phyloP scores from a whole-genome alignment of 345 rosid species.

The Ceriops zippeliana region DNA sequence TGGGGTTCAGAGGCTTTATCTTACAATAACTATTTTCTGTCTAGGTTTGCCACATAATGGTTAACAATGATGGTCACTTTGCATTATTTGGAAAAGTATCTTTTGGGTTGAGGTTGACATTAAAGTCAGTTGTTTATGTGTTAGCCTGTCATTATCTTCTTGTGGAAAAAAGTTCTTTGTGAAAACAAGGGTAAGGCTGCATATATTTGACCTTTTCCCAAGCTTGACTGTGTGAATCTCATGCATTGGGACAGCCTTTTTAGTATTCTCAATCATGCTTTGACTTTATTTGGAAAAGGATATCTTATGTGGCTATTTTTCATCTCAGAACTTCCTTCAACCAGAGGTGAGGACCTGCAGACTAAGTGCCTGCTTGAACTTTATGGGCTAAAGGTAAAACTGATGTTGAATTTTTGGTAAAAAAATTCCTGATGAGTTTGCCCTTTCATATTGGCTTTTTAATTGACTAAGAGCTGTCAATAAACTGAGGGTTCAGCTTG shows the following conservation, averaged over 20 bases:
- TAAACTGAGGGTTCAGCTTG: neutral
- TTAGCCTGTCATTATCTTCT: no score
- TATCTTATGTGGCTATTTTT: constrained; percentile 23
- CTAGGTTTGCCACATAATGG: no score
- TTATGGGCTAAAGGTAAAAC: constrained; percentile 81
- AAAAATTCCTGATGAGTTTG: neutral
- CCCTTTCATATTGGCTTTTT: neutral
- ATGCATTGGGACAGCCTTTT: neutral
- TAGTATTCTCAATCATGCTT: neutral
- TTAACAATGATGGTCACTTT: no score
- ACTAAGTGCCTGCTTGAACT: constrained; percentile 87
- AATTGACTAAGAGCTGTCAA: neutral
- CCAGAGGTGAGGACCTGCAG: constrained; percentile 89
- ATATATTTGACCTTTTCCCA: no score
- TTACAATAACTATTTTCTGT: no score
- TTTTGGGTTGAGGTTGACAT: no score
- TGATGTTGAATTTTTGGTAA: constrained; percentile 5
- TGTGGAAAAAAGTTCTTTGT: no score
- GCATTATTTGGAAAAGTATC: no score
- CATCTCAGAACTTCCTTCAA: constrained; percentile 77
- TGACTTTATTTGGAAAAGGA: neutral
- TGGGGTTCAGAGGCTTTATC: no score
- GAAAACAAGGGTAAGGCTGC: no score
- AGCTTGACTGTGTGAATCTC: neutral
- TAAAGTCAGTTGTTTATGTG: no score